Base-by-base conservation (phyloP, 495 filamentous ascomycete species). In the Parathielavia appendiculata region DNA sequence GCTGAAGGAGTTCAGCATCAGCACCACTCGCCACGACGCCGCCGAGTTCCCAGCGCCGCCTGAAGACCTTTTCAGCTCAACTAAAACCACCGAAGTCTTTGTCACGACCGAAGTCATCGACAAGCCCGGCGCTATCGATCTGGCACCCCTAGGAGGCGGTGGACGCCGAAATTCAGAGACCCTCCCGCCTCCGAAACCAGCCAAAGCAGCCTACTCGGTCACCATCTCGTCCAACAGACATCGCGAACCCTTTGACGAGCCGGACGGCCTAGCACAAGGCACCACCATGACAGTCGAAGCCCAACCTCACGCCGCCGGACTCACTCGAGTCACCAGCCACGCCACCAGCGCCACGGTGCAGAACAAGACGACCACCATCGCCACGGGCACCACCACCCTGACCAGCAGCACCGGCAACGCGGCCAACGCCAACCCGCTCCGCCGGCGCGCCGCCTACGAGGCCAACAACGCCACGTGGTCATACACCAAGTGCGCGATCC, bases 401-500 rank as follows among this genome's bases (percentile, higher is more conserved):
- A 11, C 50, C 36, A 22, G 14, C 50, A 20, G 6, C 35, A 43
- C 14, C 19, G 34, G 30, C 53, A 19, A 13, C 53, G 16, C 34
- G 19, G 32, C 49, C 58, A 55, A 26, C 55, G 30, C 23, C 1
- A 49, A 57, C 54, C 36, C 22, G 2, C 66, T 63, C 45, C 63
- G 61, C 19, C 56, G 61, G 6, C 58, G 58, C 11, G 63, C 62
- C 3, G 56, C 61, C 4, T 66, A 64, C 56, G 70, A 79, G 38
- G 68, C 75, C 0, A 75, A 75, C 64, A 77, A 72, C 46, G 85
- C 83, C 11, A 83, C 85, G 4, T 92, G 86, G 85, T 83, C 85
- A 0, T 96, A 93, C 69, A 86, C 83, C 48, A 91, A 91, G 59
- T 91, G 88, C 58, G 87, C 90, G 0, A 80, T 92, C 63, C 76